Evolutionary conservation across 352 stramenopile species (phyloP).

Genomic region (Globisporangium abappressorium): DNA sequence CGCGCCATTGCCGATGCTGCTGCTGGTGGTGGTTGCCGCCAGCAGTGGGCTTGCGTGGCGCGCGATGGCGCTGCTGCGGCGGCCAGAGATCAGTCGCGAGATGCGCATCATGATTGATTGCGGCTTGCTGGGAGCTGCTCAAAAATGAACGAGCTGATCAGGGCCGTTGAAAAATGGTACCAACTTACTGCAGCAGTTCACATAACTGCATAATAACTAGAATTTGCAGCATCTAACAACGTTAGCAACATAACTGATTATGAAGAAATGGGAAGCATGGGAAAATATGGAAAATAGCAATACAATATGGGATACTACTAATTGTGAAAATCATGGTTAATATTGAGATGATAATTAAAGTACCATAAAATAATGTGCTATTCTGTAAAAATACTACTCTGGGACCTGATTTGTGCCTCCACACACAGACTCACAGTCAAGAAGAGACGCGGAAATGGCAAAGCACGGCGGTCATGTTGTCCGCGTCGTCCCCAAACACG

Average conservation of each 20-base stretch:
- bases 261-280: too few relatives aligned
- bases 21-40: not conserved
- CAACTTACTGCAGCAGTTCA: too few relatives aligned
- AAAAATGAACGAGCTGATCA: slow-evolving; percentile 6
- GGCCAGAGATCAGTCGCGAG: slow-evolving; percentile 4
- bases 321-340: too few relatives aligned
- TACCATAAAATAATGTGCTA: slow-evolving; percentile 6
- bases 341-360: not conserved
- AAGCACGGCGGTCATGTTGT: slow-evolving; percentile 89
- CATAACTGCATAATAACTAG: too few relatives aligned
- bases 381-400: not conserved
- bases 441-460: slow-evolving; percentile 36
- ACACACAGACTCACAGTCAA: not conserved
- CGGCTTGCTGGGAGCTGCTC: not conserved
- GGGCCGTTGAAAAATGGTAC: not conserved
- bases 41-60: slow-evolving; percentile 1
- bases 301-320: too few relatives aligned
- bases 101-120: slow-evolving; percentile 13
- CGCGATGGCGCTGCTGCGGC: not conserved
- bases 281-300: too few relatives aligned
- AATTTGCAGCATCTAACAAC: too few relatives aligned
- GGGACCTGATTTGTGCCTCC: not conserved
- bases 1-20: not conserved
- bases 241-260: too few relatives aligned
- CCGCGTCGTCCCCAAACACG: slow-evolving; percentile 80